Evolutionary conservation across 2,329 filamentous ascomycete species (phyloP).

Genomic region (Ambrosiella xylebori): DNA sequence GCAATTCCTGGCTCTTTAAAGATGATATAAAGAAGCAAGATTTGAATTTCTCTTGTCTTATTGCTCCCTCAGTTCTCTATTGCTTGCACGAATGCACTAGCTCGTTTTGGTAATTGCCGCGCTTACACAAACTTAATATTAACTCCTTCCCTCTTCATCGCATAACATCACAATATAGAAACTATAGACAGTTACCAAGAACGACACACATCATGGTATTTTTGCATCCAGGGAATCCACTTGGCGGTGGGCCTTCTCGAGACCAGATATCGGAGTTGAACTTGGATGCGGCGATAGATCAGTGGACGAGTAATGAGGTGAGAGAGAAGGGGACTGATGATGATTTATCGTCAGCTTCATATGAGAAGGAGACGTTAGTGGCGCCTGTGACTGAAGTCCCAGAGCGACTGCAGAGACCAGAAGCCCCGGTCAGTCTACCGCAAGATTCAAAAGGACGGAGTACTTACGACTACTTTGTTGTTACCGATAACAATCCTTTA

Average conservation of each 20-base stretch:
- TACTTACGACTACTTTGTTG: conserved; percentile 1
- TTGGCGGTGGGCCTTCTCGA: background rate
- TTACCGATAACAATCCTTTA: conserved; percentile 4
- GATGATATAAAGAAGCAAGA: no score
- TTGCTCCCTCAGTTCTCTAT: no score
- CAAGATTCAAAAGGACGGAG: background rate
- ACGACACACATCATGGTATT: background rate
- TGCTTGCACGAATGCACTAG: no score
- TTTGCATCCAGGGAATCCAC: background rate
- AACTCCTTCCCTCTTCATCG: background rate
- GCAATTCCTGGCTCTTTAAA: no score
- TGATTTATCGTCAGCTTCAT: background rate
- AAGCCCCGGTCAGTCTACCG: background rate
- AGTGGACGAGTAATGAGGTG: background rate
- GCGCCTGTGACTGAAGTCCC: background rate
- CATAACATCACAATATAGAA: background rate
- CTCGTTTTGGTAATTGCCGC: background rate
- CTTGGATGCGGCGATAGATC: background rate
- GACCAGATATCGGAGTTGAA: conserved; percentile 1
- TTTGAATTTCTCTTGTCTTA: no score
- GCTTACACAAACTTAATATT: background rate
- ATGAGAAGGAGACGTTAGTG: background rate
- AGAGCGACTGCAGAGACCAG: background rate
- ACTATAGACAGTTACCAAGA: background rate
- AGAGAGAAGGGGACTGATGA: background rate